Evolutionary conservation across 371 early-diverging fungal genomes (phyloP).

Genomic region (Mucor plumbeus): DNA sequence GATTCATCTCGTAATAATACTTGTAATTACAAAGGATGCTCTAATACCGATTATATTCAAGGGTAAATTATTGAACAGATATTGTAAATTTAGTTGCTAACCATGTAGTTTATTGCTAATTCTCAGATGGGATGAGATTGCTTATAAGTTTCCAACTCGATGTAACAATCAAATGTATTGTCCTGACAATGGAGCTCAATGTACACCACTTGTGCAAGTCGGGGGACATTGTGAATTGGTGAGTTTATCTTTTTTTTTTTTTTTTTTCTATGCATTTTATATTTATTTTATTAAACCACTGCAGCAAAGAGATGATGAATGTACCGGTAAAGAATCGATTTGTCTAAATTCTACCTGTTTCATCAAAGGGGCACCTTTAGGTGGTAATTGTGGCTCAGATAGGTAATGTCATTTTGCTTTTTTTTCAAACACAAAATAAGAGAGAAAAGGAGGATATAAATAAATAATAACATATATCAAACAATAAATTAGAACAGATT

Average conservation of each 20-base stretch:
- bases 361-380: slow-evolving; percentile 49
- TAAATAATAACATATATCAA: background rate
- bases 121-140: slow-evolving; percentile 36
- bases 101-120: background rate
- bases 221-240: slow-evolving; percentile 42
- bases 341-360: slow-evolving; percentile 52
- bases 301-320: slow-evolving; percentile 57
- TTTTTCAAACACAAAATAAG: background rate
- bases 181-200: slow-evolving; percentile 47
- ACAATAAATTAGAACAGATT: slow-evolving; percentile 27
- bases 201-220: slow-evolving; percentile 25
- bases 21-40: slow-evolving; percentile 50
- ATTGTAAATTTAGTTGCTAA: too few species aligned
- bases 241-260: background rate
- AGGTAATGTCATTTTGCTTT: slow-evolving; percentile 26
- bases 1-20: slow-evolving; percentile 27
- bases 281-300: too few species aligned
- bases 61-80: slow-evolving; percentile 29
- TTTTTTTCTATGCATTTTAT: too few species aligned
- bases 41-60: slow-evolving; percentile 47
- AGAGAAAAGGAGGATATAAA: background rate
- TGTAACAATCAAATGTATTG: slow-evolving; percentile 41
- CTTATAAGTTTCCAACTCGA: slow-evolving; percentile 37
- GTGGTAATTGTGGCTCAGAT: slow-evolving; percentile 49
- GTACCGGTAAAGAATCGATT: slow-evolving; percentile 38